Evolutionary conservation across 208 protist genomes (phyloP), one percentile per base, ranked within the genome.

Genomic region (Leishmania martiniquensis): DNA sequence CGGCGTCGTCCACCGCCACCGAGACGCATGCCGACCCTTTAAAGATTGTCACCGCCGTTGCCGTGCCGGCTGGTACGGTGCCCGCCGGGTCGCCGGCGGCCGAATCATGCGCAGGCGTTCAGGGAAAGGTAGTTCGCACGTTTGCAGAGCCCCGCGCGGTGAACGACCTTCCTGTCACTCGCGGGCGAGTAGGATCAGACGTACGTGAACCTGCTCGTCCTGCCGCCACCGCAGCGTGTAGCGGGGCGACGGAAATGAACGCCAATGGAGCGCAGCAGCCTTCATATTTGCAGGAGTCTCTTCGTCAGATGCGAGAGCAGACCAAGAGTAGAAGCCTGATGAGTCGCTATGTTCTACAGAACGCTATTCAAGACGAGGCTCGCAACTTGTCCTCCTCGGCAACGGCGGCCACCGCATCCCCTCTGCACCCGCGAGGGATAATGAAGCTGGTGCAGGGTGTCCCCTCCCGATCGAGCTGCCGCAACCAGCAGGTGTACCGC

Each of bases 401-500:
- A 10, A 72, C 67, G 1, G 72, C 59, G 68, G 55, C 55, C 34
- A 57, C 57, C 51, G 76, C 42, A 57, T 12, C 49, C 4, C 52
- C 67, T 51, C 67, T 76, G 32, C 74, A 65, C 52, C 82, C 77
- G 47, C 76, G 85, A 17, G 68, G 59, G 15, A 47, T 80, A 2
- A 45, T 79, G 34, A 70, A 70, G 54, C 59, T 78, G 67, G 63
- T 75, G 49, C 72, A 82, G 13, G 68, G 68, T 2, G 59, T 76
- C 32, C 70, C 85, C n/a, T n/a, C n/a, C 25, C 78, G 78, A 4
- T 75, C 84, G 37, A 85, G 91, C 29, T 87, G 91, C 79, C 85
- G 88, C 55, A 94, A 90, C 69, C 79, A 89, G 69, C 86, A 89
- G 54, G 76, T 96, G 42, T 91, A 88, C 70, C 80, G 80, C n/a